Evolutionary conservation across 257 asterid species (phyloP), one percentile per base, ranked within the genome.

Genomic region (Solanum boliviense): DNA sequence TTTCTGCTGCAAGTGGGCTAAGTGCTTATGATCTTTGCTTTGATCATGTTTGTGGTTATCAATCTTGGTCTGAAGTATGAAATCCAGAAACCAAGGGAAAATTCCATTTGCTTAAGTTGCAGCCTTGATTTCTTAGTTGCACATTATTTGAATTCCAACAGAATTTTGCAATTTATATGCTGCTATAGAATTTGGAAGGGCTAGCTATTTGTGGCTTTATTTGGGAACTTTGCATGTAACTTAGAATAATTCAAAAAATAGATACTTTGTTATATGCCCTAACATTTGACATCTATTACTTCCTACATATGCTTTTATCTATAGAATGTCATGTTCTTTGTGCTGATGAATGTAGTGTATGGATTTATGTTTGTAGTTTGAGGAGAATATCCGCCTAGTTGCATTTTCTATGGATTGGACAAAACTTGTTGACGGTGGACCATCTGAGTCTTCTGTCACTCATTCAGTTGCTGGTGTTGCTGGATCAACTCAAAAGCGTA

Each of bases 331-430:
- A 88, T 25, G 58, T 62, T 38, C 31, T 76, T 85, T 75, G 23
- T 90, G 89, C 84, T 88, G 60, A 86, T 75, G 31, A 62, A 62
- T 71, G 83, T 91, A 39, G 34, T 76, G 91, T 89, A 87, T 35
- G n/a, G 91, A 41, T 88, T 84, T 87, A 75, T 35, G 21, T 85
- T 86, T 88, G 85, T 93, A 95, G 98, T 94, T 96, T 74, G 98
- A 96, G 92, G 97, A 93, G 92, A 94, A 94, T 89, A 91, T 93
- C 56, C 94, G 95, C 72, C 58, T 91, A 32, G 88, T 95, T 90
- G 97, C 96, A 85, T 90, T 96, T 83, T 93, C 95, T 65, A 92
- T 92, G 89, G 98, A 95, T 81, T 96, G 99, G 99, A 83, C 83
- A 65, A 96, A 93, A 91, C 92, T 90, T 88, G 93, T 92, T 75